phyloP scores from a whole-genome alignment of 1,139 yeast species.

The Kodamaea anthophila region DNA sequence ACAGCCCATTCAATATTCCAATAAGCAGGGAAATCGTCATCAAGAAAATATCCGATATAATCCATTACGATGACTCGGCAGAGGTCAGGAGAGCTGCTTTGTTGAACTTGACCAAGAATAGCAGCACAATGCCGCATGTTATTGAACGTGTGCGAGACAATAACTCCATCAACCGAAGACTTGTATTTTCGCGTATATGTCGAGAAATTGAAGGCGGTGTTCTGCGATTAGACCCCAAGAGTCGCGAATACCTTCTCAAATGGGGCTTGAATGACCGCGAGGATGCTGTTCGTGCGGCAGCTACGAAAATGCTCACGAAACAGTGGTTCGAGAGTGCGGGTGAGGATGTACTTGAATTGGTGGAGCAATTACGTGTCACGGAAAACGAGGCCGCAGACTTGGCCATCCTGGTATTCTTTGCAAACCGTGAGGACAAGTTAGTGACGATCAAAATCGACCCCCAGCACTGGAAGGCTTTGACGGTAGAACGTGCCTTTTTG shows the following conservation, averaged over 20 bases:
- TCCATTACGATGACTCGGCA: constrained; percentile 76
- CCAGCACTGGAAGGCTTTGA: constrained; percentile 61
- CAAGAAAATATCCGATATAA: constrained; percentile 44
- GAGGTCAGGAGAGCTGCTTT: constrained; percentile 88
- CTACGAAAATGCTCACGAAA: constrained; percentile 60
- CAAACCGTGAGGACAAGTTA: constrained; percentile 55
- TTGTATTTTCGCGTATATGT: constrained; percentile 64
- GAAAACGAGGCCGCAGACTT: constrained; percentile 59
- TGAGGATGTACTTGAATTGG: constrained; percentile 64
- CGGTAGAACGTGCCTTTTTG: constrained; percentile 71
- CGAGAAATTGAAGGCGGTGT: constrained; percentile 61
- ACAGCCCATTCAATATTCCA: constrained; percentile 14
- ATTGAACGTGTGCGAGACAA: constrained; percentile 81
- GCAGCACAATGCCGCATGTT: constrained; percentile 50
- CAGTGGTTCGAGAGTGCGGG: constrained; percentile 69
- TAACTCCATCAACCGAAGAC: constrained; percentile 63
- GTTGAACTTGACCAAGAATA: constrained; percentile 56
- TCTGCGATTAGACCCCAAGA: constrained; percentile 49
- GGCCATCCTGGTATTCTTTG: constrained; percentile 62
- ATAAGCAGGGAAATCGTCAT: constrained; percentile 29
- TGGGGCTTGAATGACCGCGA: constrained; percentile 93
- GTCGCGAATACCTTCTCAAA: constrained; percentile 59
- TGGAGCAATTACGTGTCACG: constrained; percentile 65
- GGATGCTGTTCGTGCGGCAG: constrained; percentile 62
- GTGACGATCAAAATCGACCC: constrained; percentile 51